Evolutionary conservation across 768 basidiomycete genomes (phyloP), one percentile per base, ranked within the genome.

Genomic region (Trametes coccinea): DNA sequence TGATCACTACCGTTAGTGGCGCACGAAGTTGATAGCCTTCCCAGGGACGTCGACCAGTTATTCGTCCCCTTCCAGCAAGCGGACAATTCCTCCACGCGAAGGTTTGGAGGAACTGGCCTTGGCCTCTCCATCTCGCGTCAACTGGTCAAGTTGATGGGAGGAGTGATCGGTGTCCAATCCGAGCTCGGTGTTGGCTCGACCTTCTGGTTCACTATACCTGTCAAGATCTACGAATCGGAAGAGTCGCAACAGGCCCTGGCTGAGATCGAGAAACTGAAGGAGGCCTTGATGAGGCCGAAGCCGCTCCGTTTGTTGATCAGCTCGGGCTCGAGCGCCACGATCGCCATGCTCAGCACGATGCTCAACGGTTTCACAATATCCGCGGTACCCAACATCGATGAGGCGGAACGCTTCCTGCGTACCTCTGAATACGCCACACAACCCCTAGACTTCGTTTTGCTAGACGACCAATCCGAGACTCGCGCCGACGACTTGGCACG

Each of bases 61-160:
- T 91, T 90, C 64, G 83, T 86, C 17, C 89, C 89, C 8, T 91
- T 91, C 66, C 86, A 87, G 64, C 89, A 91, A 73, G 88, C 88
- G 9, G 89, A 90, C 76, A 89, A 87, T 64, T 89, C 88, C 0
- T 88, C 87, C 0, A 90, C 89, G 6, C 83, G 89, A 30, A 80
- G 84, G 6, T 90, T 88, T 67, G 89, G 89, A 48, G 89, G 89
- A 2, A 90, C 89, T n/a, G 89, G 89, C 9, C 72, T 91, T 8
- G 89, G 89, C 17, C 74, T 90, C 27, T 88, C 86, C 5, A 91
- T 91, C 64, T 89, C 87, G 7, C 81, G 87, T 13, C 86, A 89
- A 65, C 75, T 91, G 37, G 88, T 89, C 48, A 87, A 87, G 67
- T 79, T 89, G n/a, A 86, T 90, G 82, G 84, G 86, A 17, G 89